A percentile compares a stretch with the other conserved stretches of the same genome.
Conservation (phyloP, 352 stramenopile species). For the Phytophthora megakarya region DNA sequence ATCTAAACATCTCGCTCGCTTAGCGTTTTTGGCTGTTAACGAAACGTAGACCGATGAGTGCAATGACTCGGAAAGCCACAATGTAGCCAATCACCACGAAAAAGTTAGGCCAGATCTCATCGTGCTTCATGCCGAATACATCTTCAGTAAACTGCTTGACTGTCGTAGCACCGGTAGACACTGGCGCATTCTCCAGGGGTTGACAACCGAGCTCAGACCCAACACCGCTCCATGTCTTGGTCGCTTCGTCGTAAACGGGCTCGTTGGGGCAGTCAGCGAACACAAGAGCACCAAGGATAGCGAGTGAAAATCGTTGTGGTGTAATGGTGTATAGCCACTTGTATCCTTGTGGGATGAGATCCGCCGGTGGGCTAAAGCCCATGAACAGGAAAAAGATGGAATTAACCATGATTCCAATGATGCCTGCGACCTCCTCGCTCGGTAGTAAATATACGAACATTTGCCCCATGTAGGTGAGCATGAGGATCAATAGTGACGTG, state of each 20-base stretch:
- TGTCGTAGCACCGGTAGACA: constrained; percentile 28
- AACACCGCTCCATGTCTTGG: constrained; percentile 30
- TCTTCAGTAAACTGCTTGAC: constrained; percentile 52
- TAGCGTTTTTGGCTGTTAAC: constrained; percentile 58
- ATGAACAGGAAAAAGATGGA: constrained; percentile 48
- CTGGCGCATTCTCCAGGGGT: constrained; percentile 35
- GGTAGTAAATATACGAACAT: constrained; percentile 41
- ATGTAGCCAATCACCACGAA: constrained; percentile 45
- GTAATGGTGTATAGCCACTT: constrained; percentile 52
- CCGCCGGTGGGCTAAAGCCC: constrained; percentile 41
- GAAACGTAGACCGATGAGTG: constrained; percentile 48
- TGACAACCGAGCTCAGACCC: constrained; percentile 44
- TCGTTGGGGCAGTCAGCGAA: constrained; percentile 42
- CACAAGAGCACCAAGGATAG: constrained; percentile 33
- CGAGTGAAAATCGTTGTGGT: constrained; percentile 34
- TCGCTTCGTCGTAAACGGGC: constrained; percentile 35
- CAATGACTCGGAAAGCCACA: constrained; percentile 46
- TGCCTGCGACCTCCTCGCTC: constrained; percentile 32
- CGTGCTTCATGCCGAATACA: constrained; percentile 55
- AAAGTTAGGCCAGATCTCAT: constrained; percentile 51
- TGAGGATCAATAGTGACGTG: constrained; percentile 38
- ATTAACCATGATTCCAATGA: constrained; percentile 38
- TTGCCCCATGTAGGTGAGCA: constrained; percentile 47
- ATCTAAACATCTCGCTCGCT: too few species aligned
- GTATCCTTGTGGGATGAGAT: constrained; percentile 39